A percentile compares a stretch with the other conserved stretches of the same genome.
Conservation (phyloP, 192 early-diverging fungal genomes). For the Podila epicladia region DNA sequence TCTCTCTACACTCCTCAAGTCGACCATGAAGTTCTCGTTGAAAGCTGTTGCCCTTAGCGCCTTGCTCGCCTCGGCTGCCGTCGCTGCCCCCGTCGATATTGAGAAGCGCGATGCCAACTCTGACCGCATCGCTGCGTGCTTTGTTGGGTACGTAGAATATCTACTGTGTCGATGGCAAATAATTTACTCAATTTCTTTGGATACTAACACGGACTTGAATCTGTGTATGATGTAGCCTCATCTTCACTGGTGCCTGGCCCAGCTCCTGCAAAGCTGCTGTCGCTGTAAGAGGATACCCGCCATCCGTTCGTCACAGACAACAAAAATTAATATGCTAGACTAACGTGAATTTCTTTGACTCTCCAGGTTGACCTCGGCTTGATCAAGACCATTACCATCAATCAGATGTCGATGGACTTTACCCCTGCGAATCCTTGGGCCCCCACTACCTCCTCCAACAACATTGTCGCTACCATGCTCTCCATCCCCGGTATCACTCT, state of each 20-base stretch:
- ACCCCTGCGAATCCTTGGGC: slow-evolving; percentile 53
- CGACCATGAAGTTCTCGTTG: slow-evolving; percentile 48
- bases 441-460: slow-evolving; percentile 54
- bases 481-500: slow-evolving; percentile 42
- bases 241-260: slow-evolving; percentile 39
- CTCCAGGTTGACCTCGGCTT: slow-evolving; percentile 40
- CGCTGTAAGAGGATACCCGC: slow-evolving; percentile 15
- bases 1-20: background rate
- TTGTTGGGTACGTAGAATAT: slow-evolving; percentile 15
- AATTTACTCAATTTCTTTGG: background rate
- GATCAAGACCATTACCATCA: slow-evolving; percentile 52
- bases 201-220: background rate
- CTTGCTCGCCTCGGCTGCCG: slow-evolving; percentile 14
- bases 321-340: too few species aligned
- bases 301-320: background rate
- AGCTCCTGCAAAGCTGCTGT: slow-evolving; percentile 38
- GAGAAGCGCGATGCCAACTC: slow-evolving; percentile 35
- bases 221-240: slow-evolving; percentile 13
- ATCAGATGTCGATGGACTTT: slow-evolving; percentile 59
- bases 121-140: slow-evolving; percentile 37
- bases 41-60: slow-evolving; percentile 35
- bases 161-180: background rate
- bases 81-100: slow-evolving; percentile 29
- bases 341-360: background rate
- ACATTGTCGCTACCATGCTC: slow-evolving; percentile 49